Percentiles rank a stretch among this genome's conserved stretches.
Evolutionary conservation across 2,329 filamentous ascomycete species (phyloP).

Genomic region (Sporothrix brasiliensis): DNA sequence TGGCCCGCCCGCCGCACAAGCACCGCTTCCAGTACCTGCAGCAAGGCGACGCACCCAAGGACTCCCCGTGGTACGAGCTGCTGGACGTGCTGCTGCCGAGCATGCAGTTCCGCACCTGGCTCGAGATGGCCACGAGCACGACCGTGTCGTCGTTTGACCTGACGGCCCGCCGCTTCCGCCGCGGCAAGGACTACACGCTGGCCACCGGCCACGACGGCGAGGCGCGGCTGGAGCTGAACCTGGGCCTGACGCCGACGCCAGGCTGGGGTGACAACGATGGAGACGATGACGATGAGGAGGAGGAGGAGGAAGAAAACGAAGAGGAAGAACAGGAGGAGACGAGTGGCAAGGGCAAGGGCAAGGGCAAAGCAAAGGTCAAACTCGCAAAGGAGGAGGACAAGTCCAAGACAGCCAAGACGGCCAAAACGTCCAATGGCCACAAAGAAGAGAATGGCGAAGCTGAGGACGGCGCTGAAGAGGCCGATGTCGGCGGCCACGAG

Average conservation of each 20-base stretch:
- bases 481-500: conserved; percentile 70
- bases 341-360: conserved; percentile 35
- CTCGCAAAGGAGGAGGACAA: conserved; percentile 3
- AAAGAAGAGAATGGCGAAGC: conserved; percentile 31
- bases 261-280: conserved; percentile 72
- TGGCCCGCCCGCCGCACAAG: conserved; percentile 90
- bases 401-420: background rate
- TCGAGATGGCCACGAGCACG: conserved; percentile 78
- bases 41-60: conserved; percentile 47
- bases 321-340: conserved; percentile 39
- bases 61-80: conserved; percentile 72
- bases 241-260: conserved; percentile 79
- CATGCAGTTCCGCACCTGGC: conserved; percentile 84
- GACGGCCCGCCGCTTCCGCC: conserved; percentile 83
- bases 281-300: conserved; percentile 50
- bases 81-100: conserved; percentile 83
- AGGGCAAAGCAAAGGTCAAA: conserved; percentile 32
- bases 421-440: background rate
- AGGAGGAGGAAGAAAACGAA: conserved; percentile 30
- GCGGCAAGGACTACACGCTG: conserved; percentile 87
- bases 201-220: conserved; percentile 81
- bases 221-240: conserved; percentile 80
- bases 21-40: conserved; percentile 87
- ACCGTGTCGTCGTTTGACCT: conserved; percentile 73
- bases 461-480: conserved; percentile 41